Evolutionary conservation across 2,329 filamentous ascomycete genomes (phyloP).

Genomic region (Intubia oerlemansii): DNA sequence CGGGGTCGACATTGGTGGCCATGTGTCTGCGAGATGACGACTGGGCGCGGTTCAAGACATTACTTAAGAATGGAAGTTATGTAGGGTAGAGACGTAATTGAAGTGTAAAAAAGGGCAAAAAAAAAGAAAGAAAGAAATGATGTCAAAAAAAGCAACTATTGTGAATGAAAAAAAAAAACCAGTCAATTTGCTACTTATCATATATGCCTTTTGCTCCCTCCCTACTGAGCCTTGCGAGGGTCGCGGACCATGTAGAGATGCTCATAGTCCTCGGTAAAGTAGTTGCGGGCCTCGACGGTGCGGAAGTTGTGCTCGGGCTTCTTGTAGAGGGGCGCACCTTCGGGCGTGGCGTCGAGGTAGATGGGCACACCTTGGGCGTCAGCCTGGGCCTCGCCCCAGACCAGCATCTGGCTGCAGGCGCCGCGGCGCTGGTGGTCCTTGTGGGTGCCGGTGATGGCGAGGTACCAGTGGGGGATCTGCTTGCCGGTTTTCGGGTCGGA

Average conservation of each 20-base stretch:
- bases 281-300: slow-evolving; percentile 14
- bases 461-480: slow-evolving; percentile 20
- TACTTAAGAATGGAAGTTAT: too few species aligned
- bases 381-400: slow-evolving; percentile 24
- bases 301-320: slow-evolving; percentile 21
- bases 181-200: too few species aligned
- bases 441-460: slow-evolving; percentile 24
- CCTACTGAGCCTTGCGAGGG: too few species aligned
- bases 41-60: too few species aligned
- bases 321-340: slow-evolving; percentile 23
- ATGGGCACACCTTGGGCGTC: slow-evolving; percentile 20
- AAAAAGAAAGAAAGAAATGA: too few species aligned
- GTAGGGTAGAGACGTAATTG: too few species aligned
- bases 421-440: slow-evolving; percentile 23
- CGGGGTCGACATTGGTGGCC: too few species aligned
- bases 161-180: too few species aligned
- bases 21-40: too few species aligned
- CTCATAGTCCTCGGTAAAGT: slow-evolving; percentile 14
- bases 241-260: slow-evolving; percentile 16
- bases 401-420: slow-evolving; percentile 19
- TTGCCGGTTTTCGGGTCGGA: slow-evolving; percentile 10
- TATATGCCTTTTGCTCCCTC: too few species aligned
- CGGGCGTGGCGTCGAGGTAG: slow-evolving; percentile 28
- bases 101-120: too few species aligned
- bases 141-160: too few species aligned